Evolutionary conservation across 1,284 basidiomycete species (phyloP), one percentile per base, ranked within the genome.

Genomic region (Cryptococcus sp.): DNA sequence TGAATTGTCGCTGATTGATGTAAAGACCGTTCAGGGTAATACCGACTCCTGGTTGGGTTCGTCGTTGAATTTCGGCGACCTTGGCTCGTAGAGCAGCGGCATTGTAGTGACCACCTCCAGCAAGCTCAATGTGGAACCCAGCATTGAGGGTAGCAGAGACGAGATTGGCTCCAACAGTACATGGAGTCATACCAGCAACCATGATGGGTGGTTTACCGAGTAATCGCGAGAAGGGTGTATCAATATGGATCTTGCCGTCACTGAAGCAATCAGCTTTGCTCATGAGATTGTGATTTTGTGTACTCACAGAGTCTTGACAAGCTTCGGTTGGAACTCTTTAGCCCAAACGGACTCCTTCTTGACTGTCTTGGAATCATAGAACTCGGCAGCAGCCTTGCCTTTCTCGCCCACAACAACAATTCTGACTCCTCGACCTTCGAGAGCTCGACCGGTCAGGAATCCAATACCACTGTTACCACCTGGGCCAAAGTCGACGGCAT

Each of bases 161-260:
- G 74, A 96, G 92, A 45, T 90, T 90, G 50, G 87, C 87, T 70
- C 92, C 87, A 61, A 97, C 93, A 30, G 93, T 97, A 1, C 86
- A 87, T 1, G 93, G 93, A 0, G 93, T 96, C 96, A 98, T 98
- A 63, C 95, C 96, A 49, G 92, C 92, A 48, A 98, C 92, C 93
- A 97, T 98, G 76, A 98, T 87, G 15, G 95, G 95, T 1, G 95
- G 86, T 79, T 97, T 97, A 65, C 92, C 91, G 38, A 98, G 79
- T 50, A 98, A 83, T 60, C 95, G 89, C 53, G 94, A 96, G 82
- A 96, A 95, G 5, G 92, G 88, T 0, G 95, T 98, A 76, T 98
- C 93, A 67, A 98, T 83, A 72, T 94, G 86, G 55, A 97, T 79
- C 62, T 85, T 86, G 48, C 93, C 94, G 76, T 96, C 90, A 63